A percentile compares a stretch with the other conserved stretches of the same genome.
Evolutionary conservation across 139 green algal species (phyloP).

Genomic region (Haematococcus lacustris): DNA sequence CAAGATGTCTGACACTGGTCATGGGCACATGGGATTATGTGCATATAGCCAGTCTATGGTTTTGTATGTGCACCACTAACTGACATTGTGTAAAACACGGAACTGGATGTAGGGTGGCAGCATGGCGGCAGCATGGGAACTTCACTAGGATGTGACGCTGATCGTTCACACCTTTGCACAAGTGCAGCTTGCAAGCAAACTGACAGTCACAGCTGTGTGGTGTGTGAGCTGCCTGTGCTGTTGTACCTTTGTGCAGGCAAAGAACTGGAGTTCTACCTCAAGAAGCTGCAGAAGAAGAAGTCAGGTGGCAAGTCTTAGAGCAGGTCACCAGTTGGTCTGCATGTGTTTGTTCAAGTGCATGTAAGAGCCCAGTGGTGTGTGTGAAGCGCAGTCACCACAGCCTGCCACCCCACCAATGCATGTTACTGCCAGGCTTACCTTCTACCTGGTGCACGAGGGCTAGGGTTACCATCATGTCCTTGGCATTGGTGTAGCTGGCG

Average conservation of each 20-base stretch:
- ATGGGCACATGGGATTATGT: background rate
- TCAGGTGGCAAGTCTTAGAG: constrained; percentile 3
- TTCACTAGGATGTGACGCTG: background rate
- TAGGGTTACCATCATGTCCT: too few species aligned
- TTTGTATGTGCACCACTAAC: too few species aligned
- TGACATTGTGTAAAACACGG: too few species aligned
- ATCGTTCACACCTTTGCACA: background rate
- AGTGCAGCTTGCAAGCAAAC: background rate
- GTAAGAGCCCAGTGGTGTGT: background rate
- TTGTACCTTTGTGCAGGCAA: constrained; percentile 34
- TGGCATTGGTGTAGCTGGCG: too few species aligned
- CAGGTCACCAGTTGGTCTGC: background rate
- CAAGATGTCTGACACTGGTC: background rate
- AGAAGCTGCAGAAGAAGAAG: constrained; percentile 90
- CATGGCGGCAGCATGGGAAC: background rate
- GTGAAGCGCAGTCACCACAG: too few species aligned
- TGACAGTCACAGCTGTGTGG: background rate
- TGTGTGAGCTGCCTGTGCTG: background rate
- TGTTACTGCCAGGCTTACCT: too few species aligned
- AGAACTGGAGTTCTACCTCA: constrained; percentile 89
- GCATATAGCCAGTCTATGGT: too few species aligned
- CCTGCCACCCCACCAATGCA: too few species aligned
- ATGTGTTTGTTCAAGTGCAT: background rate
- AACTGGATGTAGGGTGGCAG: background rate
- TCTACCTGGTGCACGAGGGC: too few species aligned